phyloP scores from a whole-genome alignment of 1,284 basidiomycete genomes.

The Leccinum fuscescens region DNA sequence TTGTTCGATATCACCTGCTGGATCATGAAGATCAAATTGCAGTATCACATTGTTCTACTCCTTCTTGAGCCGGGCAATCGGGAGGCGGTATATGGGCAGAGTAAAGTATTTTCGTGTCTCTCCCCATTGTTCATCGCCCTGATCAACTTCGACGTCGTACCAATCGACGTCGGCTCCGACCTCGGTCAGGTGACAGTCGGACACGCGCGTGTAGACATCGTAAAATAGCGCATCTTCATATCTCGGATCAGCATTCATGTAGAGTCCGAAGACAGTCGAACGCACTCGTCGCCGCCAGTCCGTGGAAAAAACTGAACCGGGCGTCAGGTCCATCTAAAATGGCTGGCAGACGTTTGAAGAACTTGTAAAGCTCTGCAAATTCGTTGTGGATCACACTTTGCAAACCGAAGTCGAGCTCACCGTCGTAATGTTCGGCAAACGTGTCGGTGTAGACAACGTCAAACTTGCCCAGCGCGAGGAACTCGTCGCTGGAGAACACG shows the following conservation, averaged over 20 bases:
- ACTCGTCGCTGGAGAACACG: slow-evolving; percentile 57
- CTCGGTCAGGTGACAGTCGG: slow-evolving; percentile 84
- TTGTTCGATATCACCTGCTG: neutral
- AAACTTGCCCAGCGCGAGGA: slow-evolving; percentile 67
- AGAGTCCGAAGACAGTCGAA: neutral
- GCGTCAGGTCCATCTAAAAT: slow-evolving; percentile 77
- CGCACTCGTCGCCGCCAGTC: slow-evolving; percentile 90
- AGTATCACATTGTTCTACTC: slow-evolving; percentile 1
- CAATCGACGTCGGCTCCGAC: slow-evolving; percentile 75
- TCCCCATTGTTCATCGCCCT: slow-evolving; percentile 58
- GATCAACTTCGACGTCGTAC: slow-evolving; percentile 67
- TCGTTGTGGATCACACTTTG: neutral
- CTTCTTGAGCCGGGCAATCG: slow-evolving; percentile 47
- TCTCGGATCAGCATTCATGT: slow-evolving; percentile 9
- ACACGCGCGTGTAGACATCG: slow-evolving; percentile 86
- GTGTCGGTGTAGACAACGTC: slow-evolving; percentile 96
- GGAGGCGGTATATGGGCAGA: slow-evolving; percentile 63
- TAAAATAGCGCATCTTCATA: slow-evolving; percentile 80
- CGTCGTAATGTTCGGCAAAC: slow-evolving; percentile 85
- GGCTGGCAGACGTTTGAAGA: slow-evolving; percentile 84
- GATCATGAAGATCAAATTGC: neutral
- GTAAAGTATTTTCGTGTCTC: slow-evolving; percentile 71
- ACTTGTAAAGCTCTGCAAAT: slow-evolving; percentile 64
- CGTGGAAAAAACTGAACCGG: slow-evolving; percentile 96
- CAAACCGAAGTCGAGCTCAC: slow-evolving; percentile 35